Base-by-base conservation (phyloP, 1,139 yeast genomes). In the Candida anutae region DNA sequence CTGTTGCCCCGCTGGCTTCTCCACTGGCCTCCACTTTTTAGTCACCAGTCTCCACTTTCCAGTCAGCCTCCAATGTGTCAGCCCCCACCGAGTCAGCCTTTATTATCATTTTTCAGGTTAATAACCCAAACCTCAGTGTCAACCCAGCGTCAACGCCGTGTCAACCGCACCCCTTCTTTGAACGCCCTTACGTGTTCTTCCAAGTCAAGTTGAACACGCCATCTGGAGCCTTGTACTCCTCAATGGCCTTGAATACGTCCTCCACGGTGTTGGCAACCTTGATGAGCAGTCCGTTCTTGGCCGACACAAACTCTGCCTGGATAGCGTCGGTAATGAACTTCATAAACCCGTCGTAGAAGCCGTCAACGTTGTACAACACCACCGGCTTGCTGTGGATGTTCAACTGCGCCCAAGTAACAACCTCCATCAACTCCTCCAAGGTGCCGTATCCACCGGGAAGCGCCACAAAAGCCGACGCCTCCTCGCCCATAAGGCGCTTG, bases 401-500 rank as follows among this genome's bases (percentile, higher is more conserved):
- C 44, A 85, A 66, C 59, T 85, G 95, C 35, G 77, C 77, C 90
- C 95, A 85, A 4, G 95, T 85, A 30, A 82, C 80, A 31, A 84
- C 80, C 58, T 85, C 95, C 77, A 85, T 77, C 38, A 85, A 65
- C 56, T 85, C 95, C 55, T 85, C 95, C 46, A 84, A 59, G 4
- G 95, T 84, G 30, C 95, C 95, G 50, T 77, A 84, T 9, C 95
- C 95, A 36, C 95, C 95, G 12, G 95, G 95, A 57, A 85, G 64
- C 1, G 95, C 94, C 28, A 85, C 73, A 51, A 85, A 85, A 0
- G 93, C 94, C 41, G 77, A 76, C n/a, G 93, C 77, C 51, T 80
- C 87, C 46, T 74, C 70, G 12, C 88, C 94, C 95, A 85, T 85
- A 63, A 81, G 49, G 48, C 78, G 67, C 61, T 85, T 85, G 48